Conservation (phyloP, 345 rosid genomes). For the Eucalyptus tenuipes region DNA sequence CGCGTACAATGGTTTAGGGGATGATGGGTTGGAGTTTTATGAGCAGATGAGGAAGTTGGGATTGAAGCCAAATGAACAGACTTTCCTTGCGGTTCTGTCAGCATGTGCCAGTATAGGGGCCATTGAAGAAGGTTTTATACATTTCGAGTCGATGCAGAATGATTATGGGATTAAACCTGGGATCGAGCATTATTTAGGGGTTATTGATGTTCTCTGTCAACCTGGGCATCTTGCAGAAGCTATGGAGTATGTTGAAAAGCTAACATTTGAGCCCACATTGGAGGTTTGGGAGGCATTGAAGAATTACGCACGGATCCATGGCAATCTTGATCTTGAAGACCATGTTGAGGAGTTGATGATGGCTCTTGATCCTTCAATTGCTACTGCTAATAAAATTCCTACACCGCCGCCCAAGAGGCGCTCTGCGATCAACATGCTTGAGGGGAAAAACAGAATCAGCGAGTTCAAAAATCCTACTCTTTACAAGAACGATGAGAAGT, state of each 20-base stretch:
- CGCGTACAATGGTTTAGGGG: constrained; percentile 22
- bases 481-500: constrained; percentile 26
- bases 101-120: constrained; percentile 29
- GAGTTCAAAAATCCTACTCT: constrained; percentile 26
- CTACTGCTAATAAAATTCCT: constrained; percentile 8
- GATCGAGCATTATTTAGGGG: constrained; percentile 21
- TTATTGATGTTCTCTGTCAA: constrained; percentile 27
- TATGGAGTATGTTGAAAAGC: constrained; percentile 13
- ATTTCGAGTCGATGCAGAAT: constrained; percentile 22
- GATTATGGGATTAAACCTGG: constrained; percentile 21
- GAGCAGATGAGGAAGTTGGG: constrained; percentile 27
- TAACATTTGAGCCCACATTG: constrained; percentile 17
- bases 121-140: constrained; percentile 27
- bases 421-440: constrained; percentile 19
- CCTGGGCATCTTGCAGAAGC: constrained; percentile 24
- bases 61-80: constrained; percentile 23
- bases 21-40: constrained; percentile 26
- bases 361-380: constrained; percentile 15
- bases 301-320: constrained; percentile 19
- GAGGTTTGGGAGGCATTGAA: constrained; percentile 24
- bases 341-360: constrained; percentile 15
- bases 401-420: constrained; percentile 12
- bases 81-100: constrained; percentile 23
- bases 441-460: constrained; percentile 17
- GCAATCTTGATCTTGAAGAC: constrained; percentile 31